phyloP scores from a whole-genome alignment of 257 asterid genomes.

The Vinca minor region DNA sequence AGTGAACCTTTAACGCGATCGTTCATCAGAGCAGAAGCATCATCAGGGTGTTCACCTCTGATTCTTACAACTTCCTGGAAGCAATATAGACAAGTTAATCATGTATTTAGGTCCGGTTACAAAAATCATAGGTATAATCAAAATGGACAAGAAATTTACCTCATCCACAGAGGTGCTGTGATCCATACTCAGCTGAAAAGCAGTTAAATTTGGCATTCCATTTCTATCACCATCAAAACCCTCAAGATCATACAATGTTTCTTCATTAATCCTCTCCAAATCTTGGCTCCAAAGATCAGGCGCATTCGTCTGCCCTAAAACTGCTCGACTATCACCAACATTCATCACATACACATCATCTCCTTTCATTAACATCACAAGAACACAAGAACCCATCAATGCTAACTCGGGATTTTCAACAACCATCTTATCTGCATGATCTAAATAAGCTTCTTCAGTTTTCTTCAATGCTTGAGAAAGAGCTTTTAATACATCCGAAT shows the following conservation, averaged over 20 bases:
- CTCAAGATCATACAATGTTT: slow-evolving; percentile 67
- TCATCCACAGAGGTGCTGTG: slow-evolving; percentile 84
- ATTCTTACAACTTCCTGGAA: slow-evolving; percentile 73
- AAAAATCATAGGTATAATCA: slow-evolving; percentile 1
- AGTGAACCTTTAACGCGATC: slow-evolving; percentile 93
- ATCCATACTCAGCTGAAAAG: slow-evolving; percentile 75
- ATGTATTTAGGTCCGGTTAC: neutral
- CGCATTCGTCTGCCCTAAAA: slow-evolving; percentile 63
- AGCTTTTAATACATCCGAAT: slow-evolving; percentile 71
- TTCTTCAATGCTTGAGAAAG: slow-evolving; percentile 61
- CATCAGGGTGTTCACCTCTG: slow-evolving; percentile 68
- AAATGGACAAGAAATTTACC: slow-evolving; percentile 31
- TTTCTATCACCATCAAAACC: slow-evolving; percentile 45
- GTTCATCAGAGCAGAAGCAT: slow-evolving; percentile 57
- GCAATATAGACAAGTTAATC: slow-evolving; percentile 10
- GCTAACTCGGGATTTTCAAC: slow-evolving; percentile 88
- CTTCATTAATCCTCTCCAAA: slow-evolving; percentile 87
- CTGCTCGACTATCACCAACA: slow-evolving; percentile 94
- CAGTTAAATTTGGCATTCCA: slow-evolving; percentile 36
- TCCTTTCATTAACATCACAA: slow-evolving; percentile 92
- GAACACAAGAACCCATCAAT: slow-evolving; percentile 94
- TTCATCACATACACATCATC: slow-evolving; percentile 90
- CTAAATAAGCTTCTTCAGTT: slow-evolving; percentile 76
- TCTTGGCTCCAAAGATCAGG: slow-evolving; percentile 96
- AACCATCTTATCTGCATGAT: slow-evolving; percentile 68